A percentile compares a stretch with the other conserved stretches of the same genome.
Conservation (phyloP, 1,284 basidiomycete species). For the Bondarzewia mesenterica region DNA sequence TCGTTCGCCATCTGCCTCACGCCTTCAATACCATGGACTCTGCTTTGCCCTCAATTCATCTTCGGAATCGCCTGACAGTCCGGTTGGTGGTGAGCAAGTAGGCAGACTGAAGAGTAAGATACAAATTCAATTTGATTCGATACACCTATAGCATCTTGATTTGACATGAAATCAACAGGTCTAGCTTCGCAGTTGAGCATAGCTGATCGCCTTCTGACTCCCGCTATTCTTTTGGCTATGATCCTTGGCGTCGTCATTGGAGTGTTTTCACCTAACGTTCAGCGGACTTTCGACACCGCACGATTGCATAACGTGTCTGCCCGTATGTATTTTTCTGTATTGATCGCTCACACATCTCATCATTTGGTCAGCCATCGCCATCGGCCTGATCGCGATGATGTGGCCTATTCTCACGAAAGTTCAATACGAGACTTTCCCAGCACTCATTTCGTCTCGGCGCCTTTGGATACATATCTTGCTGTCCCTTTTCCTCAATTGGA, state of each 20-base stretch:
- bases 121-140: background rate
- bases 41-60: too few relatives aligned
- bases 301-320: conserved; percentile 49
- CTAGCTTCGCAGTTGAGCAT: conserved; percentile 25
- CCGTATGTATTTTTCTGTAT: conserved; percentile 33
- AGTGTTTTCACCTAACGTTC: conserved; percentile 45
- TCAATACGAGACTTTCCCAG: conserved; percentile 66
- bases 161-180: too few relatives aligned
- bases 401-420: conserved; percentile 81
- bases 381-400: conserved; percentile 86
- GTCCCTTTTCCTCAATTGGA: conserved; percentile 77
- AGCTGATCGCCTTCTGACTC: conserved; percentile 65
- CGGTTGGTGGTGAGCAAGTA: too few relatives aligned
- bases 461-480: conserved; percentile 70
- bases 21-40: background rate
- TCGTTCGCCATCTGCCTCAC: too few relatives aligned
- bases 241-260: conserved; percentile 76
- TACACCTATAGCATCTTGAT: too few relatives aligned
- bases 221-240: conserved; percentile 72
- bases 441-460: conserved; percentile 43
- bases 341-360: conserved; percentile 12
- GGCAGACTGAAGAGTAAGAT: too few relatives aligned
- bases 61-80: too few relatives aligned
- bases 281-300: conserved; percentile 43
- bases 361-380: conserved; percentile 52